Evolutionary conservation across 441 rosid genomes (phyloP).

Genomic region (Pelargonium australe): DNA sequence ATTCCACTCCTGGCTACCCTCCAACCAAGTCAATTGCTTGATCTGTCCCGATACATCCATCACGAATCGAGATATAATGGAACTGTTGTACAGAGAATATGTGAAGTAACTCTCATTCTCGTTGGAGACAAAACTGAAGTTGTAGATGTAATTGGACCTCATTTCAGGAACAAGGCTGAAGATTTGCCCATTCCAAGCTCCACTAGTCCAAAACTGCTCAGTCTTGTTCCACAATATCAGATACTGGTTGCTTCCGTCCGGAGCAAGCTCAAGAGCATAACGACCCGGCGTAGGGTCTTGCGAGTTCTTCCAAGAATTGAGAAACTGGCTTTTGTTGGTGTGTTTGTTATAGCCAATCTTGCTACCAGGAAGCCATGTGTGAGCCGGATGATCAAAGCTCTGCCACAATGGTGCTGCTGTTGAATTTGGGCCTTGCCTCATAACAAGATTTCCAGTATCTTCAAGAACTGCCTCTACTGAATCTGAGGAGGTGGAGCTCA

Average conservation of each 20-base stretch:
- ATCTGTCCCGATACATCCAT: slow-evolving; percentile 57
- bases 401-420: slow-evolving; percentile 38
- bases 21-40: slow-evolving; percentile 38
- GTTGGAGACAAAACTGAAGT: slow-evolving; percentile 38
- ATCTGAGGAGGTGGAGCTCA: slow-evolving; percentile 26
- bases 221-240: slow-evolving; percentile 43
- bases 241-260: slow-evolving; percentile 41
- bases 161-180: slow-evolving; percentile 47
- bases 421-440: slow-evolving; percentile 31
- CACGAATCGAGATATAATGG: slow-evolving; percentile 30
- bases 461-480: slow-evolving; percentile 39
- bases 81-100: slow-evolving; percentile 29
- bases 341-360: slow-evolving; percentile 41
- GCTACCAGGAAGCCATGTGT: slow-evolving; percentile 67
- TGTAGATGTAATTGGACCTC: slow-evolving; percentile 42
- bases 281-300: slow-evolving; percentile 63
- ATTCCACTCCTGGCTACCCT: slow-evolving; percentile 33
- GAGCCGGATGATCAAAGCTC: slow-evolving; percentile 51
- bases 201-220: slow-evolving; percentile 48
- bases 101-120: slow-evolving; percentile 51
- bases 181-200: slow-evolving; percentile 40
- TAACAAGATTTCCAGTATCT: slow-evolving; percentile 53
- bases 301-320: slow-evolving; percentile 50
- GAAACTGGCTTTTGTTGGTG: slow-evolving; percentile 26
- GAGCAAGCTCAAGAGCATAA: slow-evolving; percentile 58